Base-by-base conservation (phyloP, 164 flowering plant species). In the Vitis amurensis region DNA sequence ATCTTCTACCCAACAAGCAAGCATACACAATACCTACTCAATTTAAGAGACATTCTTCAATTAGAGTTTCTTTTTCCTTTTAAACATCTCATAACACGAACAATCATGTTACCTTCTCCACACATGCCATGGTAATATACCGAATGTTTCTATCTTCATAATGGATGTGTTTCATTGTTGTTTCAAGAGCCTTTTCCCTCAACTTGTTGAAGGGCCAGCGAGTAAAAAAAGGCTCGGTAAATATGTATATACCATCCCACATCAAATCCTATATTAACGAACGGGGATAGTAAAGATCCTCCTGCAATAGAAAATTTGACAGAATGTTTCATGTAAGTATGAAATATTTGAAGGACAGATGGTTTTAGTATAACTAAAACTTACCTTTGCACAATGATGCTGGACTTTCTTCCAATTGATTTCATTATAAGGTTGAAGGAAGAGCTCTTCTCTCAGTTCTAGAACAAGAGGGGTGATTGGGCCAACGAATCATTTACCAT, bases 91-190 rank as follows among this genome's bases (percentile, higher is more conserved):
- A 31, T 6, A 31, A 31, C 7, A 3, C 7, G 5, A 0, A 31
- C 3, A 31, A 2, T 31, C 4, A 0, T 31, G 44, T 6, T 31
- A 31, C 44, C 44, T 31, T 31, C 44, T 31, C 44, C 44, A 31
- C 44, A 31, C 44, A 31, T 31, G 7, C 44, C 7, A 6, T 31
- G 7, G 84, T 81, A 16, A 85, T 80, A 63, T 83, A 85, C 29
- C 86, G 72, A 65, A 85, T 85, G 16, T 74, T 74, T 63, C 83
- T 80, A 69, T 81, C 88, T 61, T 84, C 85, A 50, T 84, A 84
- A 47, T 82, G 85, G 29, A 82, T 78, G 66, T 77, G 82, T 23
- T 76, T 72, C 82, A 82, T 84, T 14, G 82, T 73, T 3, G 55
- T 69, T 67, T 74, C 51, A 56, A 84, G 76, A 37, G 85, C 85